phyloP scores from a whole-genome alignment of 768 basidiomycete species.

The Hericium coralloides region DNA sequence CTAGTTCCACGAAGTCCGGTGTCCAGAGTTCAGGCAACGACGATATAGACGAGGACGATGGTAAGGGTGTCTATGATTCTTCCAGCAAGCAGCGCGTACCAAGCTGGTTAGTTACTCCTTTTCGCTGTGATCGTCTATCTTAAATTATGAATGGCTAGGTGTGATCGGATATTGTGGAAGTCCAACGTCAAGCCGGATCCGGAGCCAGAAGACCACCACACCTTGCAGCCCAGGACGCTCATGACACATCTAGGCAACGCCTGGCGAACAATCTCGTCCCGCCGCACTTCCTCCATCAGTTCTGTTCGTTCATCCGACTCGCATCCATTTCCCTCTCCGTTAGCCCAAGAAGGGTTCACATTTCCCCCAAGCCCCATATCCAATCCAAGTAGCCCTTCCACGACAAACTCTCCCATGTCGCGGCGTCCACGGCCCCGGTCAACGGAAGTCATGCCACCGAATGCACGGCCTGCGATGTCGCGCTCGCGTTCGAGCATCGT shows the following conservation, averaged over 20 bases:
- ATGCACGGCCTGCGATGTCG: neutral
- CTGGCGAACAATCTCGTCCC: conserved; percentile 11
- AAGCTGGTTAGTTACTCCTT: conserved; percentile 50
- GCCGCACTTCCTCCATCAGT: conserved; percentile 1
- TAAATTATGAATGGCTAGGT: conserved; percentile 34
- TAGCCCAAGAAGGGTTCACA: neutral
- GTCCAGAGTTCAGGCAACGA: conserved; percentile 15
- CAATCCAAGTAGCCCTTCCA: neutral
- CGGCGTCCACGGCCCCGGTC: conserved; percentile 5
- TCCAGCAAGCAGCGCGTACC: conserved; percentile 78
- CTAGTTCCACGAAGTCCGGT: conserved; percentile 5
- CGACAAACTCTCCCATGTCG: neutral
- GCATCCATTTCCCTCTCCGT: neutral
- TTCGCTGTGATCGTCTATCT: neutral
- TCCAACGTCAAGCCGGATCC: conserved; percentile 47
- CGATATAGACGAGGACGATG: conserved; percentile 30
- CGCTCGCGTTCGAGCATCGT: neutral
- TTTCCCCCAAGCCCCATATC: neutral
- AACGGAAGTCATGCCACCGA: conserved; percentile 1
- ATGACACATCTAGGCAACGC: conserved; percentile 14
- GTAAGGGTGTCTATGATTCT: conserved; percentile 69
- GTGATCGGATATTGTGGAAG: conserved; percentile 81
- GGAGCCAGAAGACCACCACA: conserved; percentile 32
- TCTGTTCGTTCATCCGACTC: conserved; percentile 5
- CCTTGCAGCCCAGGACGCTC: conserved; percentile 20